These are phyloP conservation scores for Backusella sp. DNA, from an alignment of 192 early-diverging fungal species.

Conservation along the genomic window DNA sequence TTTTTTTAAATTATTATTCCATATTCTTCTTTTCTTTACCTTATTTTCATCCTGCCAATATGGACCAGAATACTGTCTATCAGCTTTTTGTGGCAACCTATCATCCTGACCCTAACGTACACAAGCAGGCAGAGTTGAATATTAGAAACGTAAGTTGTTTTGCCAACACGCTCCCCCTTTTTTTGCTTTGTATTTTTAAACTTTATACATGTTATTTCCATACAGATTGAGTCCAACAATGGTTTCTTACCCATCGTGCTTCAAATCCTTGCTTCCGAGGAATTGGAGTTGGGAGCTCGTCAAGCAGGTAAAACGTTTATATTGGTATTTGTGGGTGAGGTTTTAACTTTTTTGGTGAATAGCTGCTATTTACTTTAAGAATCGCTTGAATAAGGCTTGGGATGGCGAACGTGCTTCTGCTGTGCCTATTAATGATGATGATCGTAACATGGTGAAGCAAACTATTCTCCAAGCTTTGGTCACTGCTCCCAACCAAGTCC, in stretches of 20 bases:
- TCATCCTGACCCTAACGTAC: conserved; percentile 74
- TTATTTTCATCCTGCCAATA: conserved; percentile 19
- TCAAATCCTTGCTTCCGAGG: conserved; percentile 58
- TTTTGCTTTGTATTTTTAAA: conserved; percentile 14
- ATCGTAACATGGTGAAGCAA: conserved; percentile 66
- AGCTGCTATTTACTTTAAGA: conserved; percentile 90
- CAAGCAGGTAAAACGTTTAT: conserved; percentile 49
- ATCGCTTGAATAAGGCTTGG: conserved; percentile 76
- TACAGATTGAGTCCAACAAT: conserved; percentile 41
- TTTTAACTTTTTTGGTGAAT: conserved; percentile 20
- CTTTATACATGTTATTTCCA: background rate
- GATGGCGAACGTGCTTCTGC: conserved; percentile 33
- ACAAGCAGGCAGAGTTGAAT: conserved; percentile 80
- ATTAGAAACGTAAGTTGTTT: conserved; percentile 62
- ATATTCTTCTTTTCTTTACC: background rate
- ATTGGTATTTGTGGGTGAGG: background rate
- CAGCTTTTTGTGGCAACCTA: conserved; percentile 76
- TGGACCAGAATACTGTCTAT: conserved; percentile 63
- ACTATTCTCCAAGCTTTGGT: conserved; percentile 77
- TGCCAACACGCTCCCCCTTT: background rate
- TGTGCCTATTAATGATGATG: conserved; percentile 60
- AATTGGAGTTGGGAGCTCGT: conserved; percentile 49
- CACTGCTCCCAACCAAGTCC: conserved; percentile 67
- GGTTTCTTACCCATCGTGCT: conserved; percentile 52
- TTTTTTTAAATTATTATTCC: background rate